Base-by-base conservation (phyloP, 257 asterid species). In the Solanum chilense region DNA sequence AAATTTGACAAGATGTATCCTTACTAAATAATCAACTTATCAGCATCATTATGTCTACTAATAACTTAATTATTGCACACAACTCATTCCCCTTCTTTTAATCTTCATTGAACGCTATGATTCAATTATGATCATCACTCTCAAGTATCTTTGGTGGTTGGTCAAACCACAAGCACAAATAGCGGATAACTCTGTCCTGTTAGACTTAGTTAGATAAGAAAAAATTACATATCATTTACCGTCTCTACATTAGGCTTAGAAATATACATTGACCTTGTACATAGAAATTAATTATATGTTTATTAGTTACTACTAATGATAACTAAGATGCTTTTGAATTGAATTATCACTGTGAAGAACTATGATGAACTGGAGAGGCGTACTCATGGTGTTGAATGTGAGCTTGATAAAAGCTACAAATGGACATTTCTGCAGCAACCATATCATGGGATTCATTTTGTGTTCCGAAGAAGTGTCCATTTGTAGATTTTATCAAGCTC, bases 361-460 rank as follows among this genome's bases (percentile, higher is more conserved):
- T 45, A 45, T 45, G 18, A 4, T 45, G 18, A 13, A 45, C 18
- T 45, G 52, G 18, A 45, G 52, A 45, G 52, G 52, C 18, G 52
- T 16, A 45, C 52, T 45, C 2, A 12, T 45, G 6, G 18, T 45
- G 18, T 45, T 12, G 18, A 45, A 12, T 42, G 15, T 69, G 90
- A 91, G 85, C 87, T 89, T 3, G 90, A 80, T 18, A 91, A 86
- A 87, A 93, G 90, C 8, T 92, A 87, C 77, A 89, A 91, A 20
- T 93, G 95, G 94, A 93, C 90, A 44, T 93, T 85, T 86, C 93
- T 42, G 93, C 87, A 73, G 94, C 96, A 87, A 86, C 94, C 21
- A 56, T 92, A 45, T 45, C 6, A 6, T 0, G 14, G 6, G 52
- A 13, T 45, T 45, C 18, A 45, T 45, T 45, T 2, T 45, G 18